Conservation (phyloP, 371 early-diverging fungal genomes). For the Sporodiniella umbellata region DNA sequence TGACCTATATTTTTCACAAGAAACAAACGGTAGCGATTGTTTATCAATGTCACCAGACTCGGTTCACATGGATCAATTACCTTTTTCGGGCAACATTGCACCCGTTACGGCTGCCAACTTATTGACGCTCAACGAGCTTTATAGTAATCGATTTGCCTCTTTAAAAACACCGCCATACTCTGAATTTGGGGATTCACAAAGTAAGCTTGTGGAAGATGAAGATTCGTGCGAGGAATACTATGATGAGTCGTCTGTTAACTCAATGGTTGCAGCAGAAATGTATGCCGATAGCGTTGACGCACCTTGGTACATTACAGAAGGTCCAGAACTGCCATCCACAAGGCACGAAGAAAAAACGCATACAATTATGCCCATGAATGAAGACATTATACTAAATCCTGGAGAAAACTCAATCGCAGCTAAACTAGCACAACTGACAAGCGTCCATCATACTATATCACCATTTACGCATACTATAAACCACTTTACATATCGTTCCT, state of each 20-base stretch:
- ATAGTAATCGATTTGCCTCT: slow-evolving; percentile 18
- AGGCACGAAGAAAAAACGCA: neutral
- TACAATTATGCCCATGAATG: slow-evolving; percentile 29
- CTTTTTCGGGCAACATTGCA: neutral
- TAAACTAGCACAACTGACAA: slow-evolving; percentile 82
- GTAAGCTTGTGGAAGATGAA: slow-evolving; percentile 7
- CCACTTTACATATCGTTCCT: slow-evolving; percentile 78
- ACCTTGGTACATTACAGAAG: slow-evolving; percentile 38
- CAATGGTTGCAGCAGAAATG: slow-evolving; percentile 11
- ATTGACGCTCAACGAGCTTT: slow-evolving; percentile 15
- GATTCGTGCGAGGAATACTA: slow-evolving; percentile 1
- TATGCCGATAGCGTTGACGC: slow-evolving; percentile 30
- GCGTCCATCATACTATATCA: slow-evolving; percentile 82
- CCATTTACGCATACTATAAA: slow-evolving; percentile 79
- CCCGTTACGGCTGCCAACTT: slow-evolving; percentile 23
- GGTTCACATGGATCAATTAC: neutral
- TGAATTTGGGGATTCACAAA: slow-evolving; percentile 5
- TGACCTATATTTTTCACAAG: slow-evolving; percentile 10
- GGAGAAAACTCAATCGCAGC: slow-evolving; percentile 81
- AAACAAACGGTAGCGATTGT: neutral
- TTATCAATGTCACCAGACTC: neutral
- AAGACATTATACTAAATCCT: slow-evolving; percentile 57
- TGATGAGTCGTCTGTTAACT: slow-evolving; percentile 11
- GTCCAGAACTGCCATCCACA: slow-evolving; percentile 15
- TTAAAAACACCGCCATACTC: slow-evolving; percentile 16